A percentile compares a stretch with the other conserved stretches of the same genome.
Evolutionary conservation across 176 grass and related monocot genomes (phyloP).

Genomic region (Ananas comosus): DNA sequence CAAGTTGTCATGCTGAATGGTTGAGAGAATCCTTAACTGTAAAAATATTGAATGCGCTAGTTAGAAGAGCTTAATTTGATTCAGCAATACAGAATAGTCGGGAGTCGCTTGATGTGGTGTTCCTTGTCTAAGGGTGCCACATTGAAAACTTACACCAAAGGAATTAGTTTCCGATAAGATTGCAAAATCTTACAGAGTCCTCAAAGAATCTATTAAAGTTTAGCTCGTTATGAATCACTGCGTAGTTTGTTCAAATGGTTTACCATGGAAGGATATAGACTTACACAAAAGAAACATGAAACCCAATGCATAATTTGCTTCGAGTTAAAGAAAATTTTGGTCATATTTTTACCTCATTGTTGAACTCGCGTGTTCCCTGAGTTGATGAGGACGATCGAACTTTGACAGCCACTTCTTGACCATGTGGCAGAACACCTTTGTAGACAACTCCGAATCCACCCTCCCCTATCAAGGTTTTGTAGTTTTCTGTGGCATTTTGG

Average conservation of each 20-base stretch:
- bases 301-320: not conserved
- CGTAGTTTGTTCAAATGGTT: not conserved
- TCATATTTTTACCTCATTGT: conserved; percentile 49
- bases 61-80: conserved; percentile 22
- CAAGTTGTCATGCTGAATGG: conserved; percentile 55
- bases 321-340: not conserved
- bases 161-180: too few relatives aligned
- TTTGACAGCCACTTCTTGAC: conserved; percentile 66
- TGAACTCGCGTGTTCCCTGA: conserved; percentile 67
- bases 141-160: too few relatives aligned
- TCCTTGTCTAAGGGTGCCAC: too few relatives aligned
- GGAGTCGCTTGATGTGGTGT: too few relatives aligned
- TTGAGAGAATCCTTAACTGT: conserved; percentile 63
- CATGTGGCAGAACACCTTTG: conserved; percentile 50
- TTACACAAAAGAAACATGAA: not conserved
- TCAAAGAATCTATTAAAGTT: too few relatives aligned
- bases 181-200: too few relatives aligned
- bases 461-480: conserved; percentile 60
- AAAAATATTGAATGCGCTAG: conserved; percentile 11
- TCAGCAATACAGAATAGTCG: not conserved
- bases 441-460: conserved; percentile 77
- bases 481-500: conserved; percentile 43
- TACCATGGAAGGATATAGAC: not conserved
- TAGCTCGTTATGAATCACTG: too few relatives aligned
- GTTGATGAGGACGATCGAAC: conserved; percentile 53